phyloP scores from a whole-genome alignment of 2,329 filamentous ascomycete genomes.

The Aureobasidium sp. region DNA sequence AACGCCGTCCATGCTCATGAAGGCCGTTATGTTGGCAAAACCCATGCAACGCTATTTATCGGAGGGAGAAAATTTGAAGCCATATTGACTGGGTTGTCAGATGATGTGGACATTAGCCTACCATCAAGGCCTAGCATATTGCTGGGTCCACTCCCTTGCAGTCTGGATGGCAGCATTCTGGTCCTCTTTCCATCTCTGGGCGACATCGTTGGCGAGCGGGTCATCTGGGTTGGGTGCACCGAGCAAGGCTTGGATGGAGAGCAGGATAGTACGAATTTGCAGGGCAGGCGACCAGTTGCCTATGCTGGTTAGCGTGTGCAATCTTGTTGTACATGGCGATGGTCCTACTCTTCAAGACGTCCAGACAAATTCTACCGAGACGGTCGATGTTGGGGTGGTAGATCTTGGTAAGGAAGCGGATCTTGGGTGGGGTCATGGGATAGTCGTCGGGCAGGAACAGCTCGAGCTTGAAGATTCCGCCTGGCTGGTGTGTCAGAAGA shows the following conservation, averaged over 20 bases:
- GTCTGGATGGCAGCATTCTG: conserved; percentile 87
- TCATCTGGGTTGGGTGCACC: conserved; percentile 97
- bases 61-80: conserved; percentile 1
- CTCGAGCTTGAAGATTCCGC: conserved; percentile 90
- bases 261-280: conserved; percentile 95
- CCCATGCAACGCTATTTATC: conserved; percentile 12
- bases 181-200: conserved; percentile 96
- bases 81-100: not conserved
- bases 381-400: conserved; percentile 99
- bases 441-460: conserved; percentile 98
- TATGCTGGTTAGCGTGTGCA: conserved; percentile 29
- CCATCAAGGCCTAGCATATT: conserved; percentile 55
- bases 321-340: not conserved
- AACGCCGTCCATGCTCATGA: conserved; percentile 10
- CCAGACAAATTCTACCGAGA: conserved; percentile 90
- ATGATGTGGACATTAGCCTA: not conserved
- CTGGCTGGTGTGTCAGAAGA: conserved; percentile 28
- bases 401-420: conserved; percentile 97
- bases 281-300: conserved; percentile 98
- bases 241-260: conserved; percentile 93
- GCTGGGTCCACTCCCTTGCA: conserved; percentile 82
- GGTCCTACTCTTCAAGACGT: conserved; percentile 81
- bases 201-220: conserved; percentile 94
- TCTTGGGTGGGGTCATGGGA: conserved; percentile 97
- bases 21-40: conserved; percentile 9